phyloP scores from a whole-genome alignment of 2,329 filamentous ascomycete species.

The Fusarium odoratissimum region DNA sequence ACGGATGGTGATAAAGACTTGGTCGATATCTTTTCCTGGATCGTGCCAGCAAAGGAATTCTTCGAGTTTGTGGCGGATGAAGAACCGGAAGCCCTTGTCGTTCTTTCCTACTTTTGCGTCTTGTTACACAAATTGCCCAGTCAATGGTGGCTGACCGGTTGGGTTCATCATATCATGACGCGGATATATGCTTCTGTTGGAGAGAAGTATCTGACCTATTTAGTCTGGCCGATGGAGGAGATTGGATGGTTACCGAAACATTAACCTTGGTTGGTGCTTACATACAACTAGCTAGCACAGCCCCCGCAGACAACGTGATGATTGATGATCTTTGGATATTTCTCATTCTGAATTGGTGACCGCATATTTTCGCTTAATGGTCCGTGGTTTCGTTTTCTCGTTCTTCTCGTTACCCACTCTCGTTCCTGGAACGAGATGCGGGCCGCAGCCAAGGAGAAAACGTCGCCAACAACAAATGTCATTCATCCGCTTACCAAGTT shows the following conservation, averaged over 20 bases:
- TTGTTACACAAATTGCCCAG: background rate
- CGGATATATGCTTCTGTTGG: background rate
- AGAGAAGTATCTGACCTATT: background rate
- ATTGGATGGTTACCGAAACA: background rate
- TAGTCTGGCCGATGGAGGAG: background rate
- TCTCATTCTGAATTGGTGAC: too few relatives aligned
- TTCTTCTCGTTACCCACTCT: too few relatives aligned
- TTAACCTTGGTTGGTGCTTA: too few relatives aligned
- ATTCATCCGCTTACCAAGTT: background rate
- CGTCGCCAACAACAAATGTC: too few relatives aligned
- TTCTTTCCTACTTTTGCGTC: background rate
- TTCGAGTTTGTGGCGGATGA: background rate
- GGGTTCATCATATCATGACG: background rate
- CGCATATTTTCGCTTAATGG: too few relatives aligned
- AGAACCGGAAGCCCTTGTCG: background rate
- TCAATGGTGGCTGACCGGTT: background rate
- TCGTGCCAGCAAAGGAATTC: fast-evolving
- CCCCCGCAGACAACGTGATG: too few relatives aligned
- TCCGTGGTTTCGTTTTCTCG: too few relatives aligned
- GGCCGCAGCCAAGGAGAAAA: too few relatives aligned
- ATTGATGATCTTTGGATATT: too few relatives aligned
- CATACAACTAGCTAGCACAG: too few relatives aligned
- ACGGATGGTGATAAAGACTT: background rate
- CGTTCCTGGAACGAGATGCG: too few relatives aligned
- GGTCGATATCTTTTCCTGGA: background rate